Evolutionary conservation across 257 asterid species (phyloP), one percentile per base, ranked within the genome.

Genomic region (Ajuga chamaepitys): DNA sequence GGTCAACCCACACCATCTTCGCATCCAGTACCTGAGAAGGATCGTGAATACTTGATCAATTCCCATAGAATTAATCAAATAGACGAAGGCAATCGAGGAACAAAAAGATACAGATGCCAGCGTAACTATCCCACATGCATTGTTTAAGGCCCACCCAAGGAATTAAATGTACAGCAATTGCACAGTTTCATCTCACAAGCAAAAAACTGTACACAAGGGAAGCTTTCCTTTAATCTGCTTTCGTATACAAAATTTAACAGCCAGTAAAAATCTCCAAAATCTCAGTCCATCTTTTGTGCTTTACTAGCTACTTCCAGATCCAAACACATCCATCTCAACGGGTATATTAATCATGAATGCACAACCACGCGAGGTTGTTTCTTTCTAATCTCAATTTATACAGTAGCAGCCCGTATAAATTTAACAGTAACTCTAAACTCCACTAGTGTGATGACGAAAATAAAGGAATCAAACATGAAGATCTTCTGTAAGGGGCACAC

Each of bases 1-100:
- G 84, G 79, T 92, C 98, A 62, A 92, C 86, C 97, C 98, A 92
- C 38, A 86, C 90, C 91, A 89, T 79, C 82, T 84, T 87, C 21
- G 94, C 94, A 64, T 92, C 96, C 66, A 82, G 61, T 52, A 88
- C 90, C 98, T 92, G 77, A 58, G 12, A 66, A 60, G 53, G 70
- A 35, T 45, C 40, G 55, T 30, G 22, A 67, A 22, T 35, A 50
- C 38, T 5, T 13, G 48, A 64, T 63, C 47, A 61, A 66, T 56
- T 69, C 24, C 62, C 64, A 22, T 12, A 55, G 50, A 65, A 46
- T 25, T 17, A 13, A 64, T 42, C 46, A 37, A 68, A 9, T 61
- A 30, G 24, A 7, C 8, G 7, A 55, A 28, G 7, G 18, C 58
- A 47, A 30, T 28, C 24, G 11, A 24, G 57, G 66, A 16, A 3